Percentiles rank a stretch among this genome's conserved stretches.
Evolutionary conservation across 176 grass and related monocot genomes (phyloP).

Genomic region (Carex cristatella): DNA sequence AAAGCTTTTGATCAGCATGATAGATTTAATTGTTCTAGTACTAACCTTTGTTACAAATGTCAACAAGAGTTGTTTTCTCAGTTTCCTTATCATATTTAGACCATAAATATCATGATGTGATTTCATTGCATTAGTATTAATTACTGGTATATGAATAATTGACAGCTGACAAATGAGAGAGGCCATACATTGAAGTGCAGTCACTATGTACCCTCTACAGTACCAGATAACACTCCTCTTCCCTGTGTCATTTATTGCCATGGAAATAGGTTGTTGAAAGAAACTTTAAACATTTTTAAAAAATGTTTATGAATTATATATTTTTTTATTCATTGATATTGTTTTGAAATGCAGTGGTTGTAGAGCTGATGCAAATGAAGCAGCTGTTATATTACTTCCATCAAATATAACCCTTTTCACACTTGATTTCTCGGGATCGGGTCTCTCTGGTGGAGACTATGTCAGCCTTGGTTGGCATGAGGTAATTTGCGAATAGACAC

Average conservation of each 20-base stretch:
- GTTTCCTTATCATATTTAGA: background rate
- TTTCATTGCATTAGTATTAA: background rate
- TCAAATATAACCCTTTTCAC: conserved; percentile 97
- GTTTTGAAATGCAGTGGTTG: conserved; percentile 70
- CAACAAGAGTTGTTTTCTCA: background rate
- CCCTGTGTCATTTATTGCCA: conserved; percentile 98
- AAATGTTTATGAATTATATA: conserved; percentile 9
- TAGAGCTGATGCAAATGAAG: conserved; percentile 97
- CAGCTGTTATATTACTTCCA: conserved; percentile 80
- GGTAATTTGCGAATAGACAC: conserved; percentile 40
- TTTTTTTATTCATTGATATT: conserved; percentile 10
- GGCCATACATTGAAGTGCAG: conserved; percentile 88
- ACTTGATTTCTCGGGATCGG: conserved; percentile 95
- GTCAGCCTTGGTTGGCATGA: conserved; percentile 99
- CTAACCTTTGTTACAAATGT: background rate
- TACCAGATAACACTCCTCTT: conserved; percentile 71
- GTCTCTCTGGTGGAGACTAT: conserved; percentile 83
- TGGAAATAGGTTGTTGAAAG: conserved; percentile 73
- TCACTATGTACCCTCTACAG: conserved; percentile 85
- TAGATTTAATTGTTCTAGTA: conserved; percentile 4
- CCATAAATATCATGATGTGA: background rate
- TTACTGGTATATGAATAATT: background rate
- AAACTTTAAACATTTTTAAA: conserved; percentile 1
- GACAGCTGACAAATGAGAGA: conserved; percentile 81
- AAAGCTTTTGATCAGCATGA: conserved; percentile 16